Base-by-base conservation (phyloP, 108 stramenopile genomes). In the Skeletonema grethae region DNA sequence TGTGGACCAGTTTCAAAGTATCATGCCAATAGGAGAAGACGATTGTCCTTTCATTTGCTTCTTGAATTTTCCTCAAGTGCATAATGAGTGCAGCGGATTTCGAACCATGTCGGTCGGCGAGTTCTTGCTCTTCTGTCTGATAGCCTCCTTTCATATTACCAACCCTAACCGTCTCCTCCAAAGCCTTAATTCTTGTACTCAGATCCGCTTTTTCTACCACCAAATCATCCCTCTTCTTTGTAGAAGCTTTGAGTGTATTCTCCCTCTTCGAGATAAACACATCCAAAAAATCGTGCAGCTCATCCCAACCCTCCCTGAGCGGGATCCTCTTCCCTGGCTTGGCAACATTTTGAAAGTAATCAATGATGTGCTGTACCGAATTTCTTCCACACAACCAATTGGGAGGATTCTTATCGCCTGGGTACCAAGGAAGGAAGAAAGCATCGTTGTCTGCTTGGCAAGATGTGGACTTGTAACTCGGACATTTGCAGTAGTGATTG, bases 21-120 rank as follows among this genome's bases (percentile, higher is more conserved):
- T 76, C 75, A 60, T 76, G 75, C 75, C 75, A 76, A 32, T 70
- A 70, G 9, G 62, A 64, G 43, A 76, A 76, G 28, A 76, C 75
- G 15, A 76, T 70, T 30, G 64, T 63, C 7, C 57, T 34, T 31
- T 76, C 75, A 11, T 24, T 18, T 39, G 20, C 9, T 34, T 57
- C 64, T 16, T 58, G 11, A 12, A 53, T 30, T 15, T 43, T 38
- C 24, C 59, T 7, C 41, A 78, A 9, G 55, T 72, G 41, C n/a
- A 34, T 50, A 46, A 78, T 72, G 16, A 78, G 71, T 13, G 71
- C 65, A 7, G 77, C 77, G 0, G 63, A 67, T 53, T 78, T 78
- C 29, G 65, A 59, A 4, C 77, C 77, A 58, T 78, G 63, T 18
- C 70, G 50, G 3, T 70, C 70, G 15, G 77, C 77, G 10, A 78